Evolutionary conservation across 1,284 basidiomycete species (phyloP), one percentile per base, ranked within the genome.

Genomic region (Sporisorium sorghi): DNA sequence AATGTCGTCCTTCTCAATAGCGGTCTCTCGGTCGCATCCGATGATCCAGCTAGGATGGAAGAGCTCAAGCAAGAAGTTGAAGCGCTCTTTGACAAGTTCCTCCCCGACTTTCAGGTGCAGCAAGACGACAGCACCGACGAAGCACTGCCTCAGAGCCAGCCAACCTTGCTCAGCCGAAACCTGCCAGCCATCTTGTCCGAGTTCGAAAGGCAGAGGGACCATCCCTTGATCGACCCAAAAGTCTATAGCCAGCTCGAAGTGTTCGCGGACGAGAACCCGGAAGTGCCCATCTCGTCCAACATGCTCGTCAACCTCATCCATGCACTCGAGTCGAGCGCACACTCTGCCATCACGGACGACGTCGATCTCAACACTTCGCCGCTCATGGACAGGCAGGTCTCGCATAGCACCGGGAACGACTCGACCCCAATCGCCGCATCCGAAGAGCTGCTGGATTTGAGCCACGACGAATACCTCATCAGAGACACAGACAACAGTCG

Each of bases 261-360:
- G 1, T 71, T 75, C 44, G 62, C 52, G 42, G 58, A 52, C 9
- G 56, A 67, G 54, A 75, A 75, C 23, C 68, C 68, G 3, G 56
- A 75, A 26, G 63, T 63, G 8, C 73, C 73, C 35, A 60, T 75
- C 50, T 61, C 67, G 1, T 67, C 73, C 63, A 58, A 60, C 46
- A 60, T 64, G 53, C 62, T 75, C 24, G 68, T 75, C 56, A 60
- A 64, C 14, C 63, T 75, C 53, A 70, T 75, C 46, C 63, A 66
- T 23, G 67, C 56, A 7, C 32, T 71, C 12, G 68, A 75, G 43
- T 66, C 67, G 0, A 73, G 72, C 52, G 62, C 66, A 32, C 66
- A 54, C 26, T 62, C 62, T 14, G 53, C 53, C 40, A 42, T 48
- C 23, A 60, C 65, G 24, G 58, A 70, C 15, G 66, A 70, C n/a